Conservation (phyloP, 495 filamentous ascomycete genomes). For the Penicillium salamii region DNA sequence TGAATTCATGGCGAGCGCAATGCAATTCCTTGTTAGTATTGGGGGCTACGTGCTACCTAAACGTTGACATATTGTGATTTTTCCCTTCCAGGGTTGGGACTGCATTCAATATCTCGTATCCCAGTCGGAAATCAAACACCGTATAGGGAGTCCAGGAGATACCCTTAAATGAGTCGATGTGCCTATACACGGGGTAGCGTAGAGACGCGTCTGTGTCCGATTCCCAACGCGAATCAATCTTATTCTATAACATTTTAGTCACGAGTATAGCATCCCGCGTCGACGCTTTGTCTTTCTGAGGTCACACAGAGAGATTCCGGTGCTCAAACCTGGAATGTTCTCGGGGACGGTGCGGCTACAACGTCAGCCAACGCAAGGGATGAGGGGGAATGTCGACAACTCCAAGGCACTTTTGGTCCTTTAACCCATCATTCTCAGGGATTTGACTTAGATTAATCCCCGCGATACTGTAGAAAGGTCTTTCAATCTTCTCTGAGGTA, state of each 20-base stretch:
- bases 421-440: conserved; percentile 8
- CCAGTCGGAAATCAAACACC: too few species aligned
- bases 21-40: conserved; percentile 26
- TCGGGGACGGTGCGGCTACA: not conserved
- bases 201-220: too few species aligned
- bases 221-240: too few species aligned
- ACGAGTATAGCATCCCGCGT: too few species aligned
- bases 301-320: not conserved
- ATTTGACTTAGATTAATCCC: not conserved
- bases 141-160: too few species aligned
- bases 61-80: too few species aligned
- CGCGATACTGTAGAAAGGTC: not conserved
- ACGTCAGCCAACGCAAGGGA: not conserved
- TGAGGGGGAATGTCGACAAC: conserved; percentile 1
- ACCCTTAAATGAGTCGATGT: too few species aligned
- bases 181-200: too few species aligned
- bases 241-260: too few species aligned
- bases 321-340: conserved; percentile 3
- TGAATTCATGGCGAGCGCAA: conserved; percentile 22
- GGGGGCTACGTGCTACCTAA: conserved; percentile 30
- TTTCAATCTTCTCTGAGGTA: not conserved
- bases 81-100: not conserved
- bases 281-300: too few species aligned
- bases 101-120: not conserved
- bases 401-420: not conserved